Evolutionary conservation across 1,284 basidiomycete species (phyloP), one percentile per base, ranked within the genome.

Genomic region (Austroboletus niveus): DNA sequence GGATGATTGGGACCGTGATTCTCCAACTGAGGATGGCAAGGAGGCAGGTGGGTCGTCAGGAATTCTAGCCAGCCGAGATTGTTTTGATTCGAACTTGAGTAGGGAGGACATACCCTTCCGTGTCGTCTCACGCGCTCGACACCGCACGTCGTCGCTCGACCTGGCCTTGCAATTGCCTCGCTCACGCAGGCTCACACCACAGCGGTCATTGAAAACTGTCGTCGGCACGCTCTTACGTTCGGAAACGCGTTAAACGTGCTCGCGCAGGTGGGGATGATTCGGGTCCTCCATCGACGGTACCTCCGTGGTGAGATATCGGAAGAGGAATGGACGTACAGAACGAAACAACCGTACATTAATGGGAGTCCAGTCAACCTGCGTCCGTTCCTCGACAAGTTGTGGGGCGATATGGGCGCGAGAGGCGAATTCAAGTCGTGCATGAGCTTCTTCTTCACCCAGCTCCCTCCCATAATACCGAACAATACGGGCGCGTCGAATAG

Each of bases 61-160:
- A 24, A 24, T 24, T 24, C 22, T 24, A 24, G 22, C 22, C 22
- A 24, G 22, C 22, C 5, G 22, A 24, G 22, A 24, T 24, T 24
- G 22, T 24, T 5, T 24, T 24, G 22, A 24, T 24, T 24, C 5
- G 3, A 24, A 24, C 22, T 3, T 5, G 22, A 11, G 27, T 58
- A 84, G 82, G 82, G 81, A 7, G 81, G 82, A 1, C 80, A 84
- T 52, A 78, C 78, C 0, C 69, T 85, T 10, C 81, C 81, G 0
- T 64, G 75, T 51, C 69, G 61, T 17, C 55, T 72, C 27, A 73
- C 72, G 1, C 60, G 61, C 24, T 55, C 62, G 5, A 77, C 77
- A 0, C 57, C 61, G 8, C 60, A 62, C 47, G 71, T 66, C 0
- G 73, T 75, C 6, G 71, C 79, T 9, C 60, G 55, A 29, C 71